Percentiles rank a stretch among this genome's conserved stretches.
Evolutionary conservation across 1,139 yeast species (phyloP).

Genomic region (Sugiyamaella castrensis): DNA sequence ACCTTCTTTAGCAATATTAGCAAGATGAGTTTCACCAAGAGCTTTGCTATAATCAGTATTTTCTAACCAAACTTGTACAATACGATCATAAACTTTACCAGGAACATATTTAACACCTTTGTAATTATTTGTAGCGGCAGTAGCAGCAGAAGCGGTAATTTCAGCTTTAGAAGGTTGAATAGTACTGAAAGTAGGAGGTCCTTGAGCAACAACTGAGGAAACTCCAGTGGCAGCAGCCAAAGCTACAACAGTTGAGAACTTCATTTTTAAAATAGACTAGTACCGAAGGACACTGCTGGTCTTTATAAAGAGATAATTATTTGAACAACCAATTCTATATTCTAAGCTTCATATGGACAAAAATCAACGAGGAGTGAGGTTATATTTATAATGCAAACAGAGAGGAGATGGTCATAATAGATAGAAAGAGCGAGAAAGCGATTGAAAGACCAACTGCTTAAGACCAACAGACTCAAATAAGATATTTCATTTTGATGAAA

Average conservation of each 20-base stretch:
- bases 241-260: constrained; percentile 18
- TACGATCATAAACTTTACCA: constrained; percentile 45
- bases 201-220: constrained; percentile 27
- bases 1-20: constrained; percentile 43
- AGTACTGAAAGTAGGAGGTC: constrained; percentile 38
- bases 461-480: too few relatives aligned
- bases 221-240: constrained; percentile 23
- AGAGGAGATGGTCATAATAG: too few relatives aligned
- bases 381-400: too few relatives aligned
- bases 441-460: too few relatives aligned
- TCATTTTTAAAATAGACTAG: constrained; percentile 5
- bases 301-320: too few relatives aligned
- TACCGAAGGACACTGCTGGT: too few relatives aligned
- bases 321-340: too few relatives aligned
- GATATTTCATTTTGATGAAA: too few relatives aligned
- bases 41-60: constrained; percentile 52
- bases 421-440: too few relatives aligned
- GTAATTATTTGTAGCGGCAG: constrained; percentile 40
- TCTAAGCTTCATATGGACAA: too few relatives aligned
- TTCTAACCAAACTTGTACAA: constrained; percentile 48
- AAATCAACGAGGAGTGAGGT: too few relatives aligned
- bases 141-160: constrained; percentile 41
- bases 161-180: constrained; percentile 39
- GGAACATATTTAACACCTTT: constrained; percentile 35
- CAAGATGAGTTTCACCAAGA: constrained; percentile 42